Evolutionary conservation across 2,329 filamentous ascomycete genomes (phyloP), one percentile per base, ranked within the genome.

Genomic region (Ceratocystis colombiana): DNA sequence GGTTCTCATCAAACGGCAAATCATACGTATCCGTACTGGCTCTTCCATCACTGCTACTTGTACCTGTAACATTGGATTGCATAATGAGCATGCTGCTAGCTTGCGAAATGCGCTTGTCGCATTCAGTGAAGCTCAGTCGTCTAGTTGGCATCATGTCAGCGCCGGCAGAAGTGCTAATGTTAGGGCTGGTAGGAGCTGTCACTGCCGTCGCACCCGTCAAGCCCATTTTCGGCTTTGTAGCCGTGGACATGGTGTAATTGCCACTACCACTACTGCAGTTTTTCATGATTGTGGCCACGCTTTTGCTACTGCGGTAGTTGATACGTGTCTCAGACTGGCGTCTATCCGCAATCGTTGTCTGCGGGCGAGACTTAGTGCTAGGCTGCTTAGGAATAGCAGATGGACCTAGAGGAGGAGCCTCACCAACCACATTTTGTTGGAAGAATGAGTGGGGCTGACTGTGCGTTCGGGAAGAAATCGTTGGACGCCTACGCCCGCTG

Each of bases 81-180:
- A 84, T 77, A 59, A 85, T 76, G 64, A 86, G 76, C 71, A 84
- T 74, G 72, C 80, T 84, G 72, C 81, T 84, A 64, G 82, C 84
- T 72, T 80, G 84, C 70, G 82, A 85, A 65, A 86, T 73, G 68
- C 82, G 77, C 72, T 82, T 83, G 61, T 82, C 81, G 69, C 85
- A 83, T 65, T 87, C 84, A 70, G 79, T 81, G 70, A 86, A 84
- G 75, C 81, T 84, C 66, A 84, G 77, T 68, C 82, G 78, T 75
- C 85, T 85, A 61, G 76, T 75, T 72, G 80, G 84, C 62, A 55
- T 65, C 10, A 20, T 41, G 5, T 28, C 25, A 8, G n/a, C 22
- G 5, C 17, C 30, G 50, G 50, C 37, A 2, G 61, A 25, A 10
- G 12, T 41, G 12, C 25, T 30, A 3, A 45, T 37, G 25, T 22